Base-by-base conservation (phyloP, 139 green algal genomes). In the Raphidocelis subcapitata region DNA sequence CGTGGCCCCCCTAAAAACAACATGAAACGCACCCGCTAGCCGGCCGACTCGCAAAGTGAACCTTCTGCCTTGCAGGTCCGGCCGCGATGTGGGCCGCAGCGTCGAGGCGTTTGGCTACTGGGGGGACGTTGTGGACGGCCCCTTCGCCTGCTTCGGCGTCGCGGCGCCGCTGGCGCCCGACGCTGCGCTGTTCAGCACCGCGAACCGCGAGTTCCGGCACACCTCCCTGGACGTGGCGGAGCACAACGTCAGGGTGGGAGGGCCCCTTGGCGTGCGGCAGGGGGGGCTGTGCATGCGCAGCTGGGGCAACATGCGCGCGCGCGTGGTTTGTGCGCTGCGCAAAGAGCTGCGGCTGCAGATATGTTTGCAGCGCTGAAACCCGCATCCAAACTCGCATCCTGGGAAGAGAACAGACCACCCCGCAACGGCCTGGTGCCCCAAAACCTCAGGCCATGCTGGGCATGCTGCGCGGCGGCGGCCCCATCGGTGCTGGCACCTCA, bases 21-120 rank as follows among this genome's bases (percentile, higher is more conserved):
- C n/a, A n/a, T n/a, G n/a, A n/a, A n/a, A n/a, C n/a, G n/a, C n/a
- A n/a, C n/a, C n/a, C n/a, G n/a, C n/a, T n/a, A n/a, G n/a, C n/a
- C n/a, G n/a, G n/a, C n/a, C n/a, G n/a, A n/a, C n/a, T n/a, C n/a
- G n/a, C n/a, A n/a, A n/a, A n/a, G n/a, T n/a, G n/a, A n/a, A n/a
- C n/a, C n/a, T n/a, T n/a, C n/a, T n/a, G n/a, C n/a, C n/a, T n/a
- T n/a, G n/a, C 70, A 81, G 86, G 56, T 72, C 70, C 35, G 67
- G 77, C 0, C 71, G 80, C 32, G 88, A 92, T 68, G 81, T 86
- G 29, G 88, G 88, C 21, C 72, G 83, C 52, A 85, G 66, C 32
- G 87, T 94, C n/a, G 64, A 74, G 47, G 89, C 89, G 0, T 86
- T 72, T 63, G 86, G 87, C 62, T 92, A 82, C 69, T 94, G 88